A percentile compares a stretch with the other conserved stretches of the same genome.
phyloP scores from a whole-genome alignment of 129 eudicot genomes.

The Centrapalus pauciflorus region DNA sequence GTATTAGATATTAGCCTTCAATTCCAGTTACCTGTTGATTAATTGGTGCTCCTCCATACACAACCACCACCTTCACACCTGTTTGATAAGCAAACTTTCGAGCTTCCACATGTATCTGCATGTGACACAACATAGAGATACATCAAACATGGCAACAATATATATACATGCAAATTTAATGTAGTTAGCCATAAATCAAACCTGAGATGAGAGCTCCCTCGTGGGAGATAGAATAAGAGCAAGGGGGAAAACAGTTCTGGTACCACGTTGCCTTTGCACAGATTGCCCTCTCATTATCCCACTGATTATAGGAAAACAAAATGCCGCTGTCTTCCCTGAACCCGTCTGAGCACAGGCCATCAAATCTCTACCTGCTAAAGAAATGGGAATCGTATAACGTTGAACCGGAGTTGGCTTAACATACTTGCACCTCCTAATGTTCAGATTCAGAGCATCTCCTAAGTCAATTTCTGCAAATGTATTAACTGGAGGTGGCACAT shows the following conservation, averaged over 20 bases:
- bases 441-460: slow-evolving; percentile 53
- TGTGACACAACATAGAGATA: slow-evolving; percentile 2
- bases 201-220: slow-evolving; percentile 78
- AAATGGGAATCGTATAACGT: slow-evolving; percentile 73
- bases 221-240: slow-evolving; percentile 85
- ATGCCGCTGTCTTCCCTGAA: slow-evolving; percentile 86
- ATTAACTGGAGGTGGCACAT: slow-evolving; percentile 63
- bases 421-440: slow-evolving; percentile 79
- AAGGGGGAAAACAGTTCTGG: slow-evolving; percentile 41
- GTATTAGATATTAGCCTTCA: background rate
- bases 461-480: slow-evolving; percentile 64
- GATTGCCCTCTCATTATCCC: slow-evolving; percentile 44
- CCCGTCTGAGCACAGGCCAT: slow-evolving; percentile 97
- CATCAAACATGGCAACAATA: slow-evolving; percentile 4
- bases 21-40: slow-evolving; percentile 47
- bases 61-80: slow-evolving; percentile 82
- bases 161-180: background rate
- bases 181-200: slow-evolving; percentile 17
- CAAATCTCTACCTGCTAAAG: slow-evolving; percentile 71
- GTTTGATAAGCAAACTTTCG: slow-evolving; percentile 73
- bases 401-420: slow-evolving; percentile 80
- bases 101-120: slow-evolving; percentile 73
- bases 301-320: slow-evolving; percentile 76
- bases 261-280: slow-evolving; percentile 27
- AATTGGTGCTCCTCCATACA: slow-evolving; percentile 82